A percentile compares a stretch with the other conserved stretches of the same genome.
These are phyloP conservation scores for Fagopyrum esculentum DNA, from an alignment of 148 eudicot species.

Conservation along the genomic window DNA sequence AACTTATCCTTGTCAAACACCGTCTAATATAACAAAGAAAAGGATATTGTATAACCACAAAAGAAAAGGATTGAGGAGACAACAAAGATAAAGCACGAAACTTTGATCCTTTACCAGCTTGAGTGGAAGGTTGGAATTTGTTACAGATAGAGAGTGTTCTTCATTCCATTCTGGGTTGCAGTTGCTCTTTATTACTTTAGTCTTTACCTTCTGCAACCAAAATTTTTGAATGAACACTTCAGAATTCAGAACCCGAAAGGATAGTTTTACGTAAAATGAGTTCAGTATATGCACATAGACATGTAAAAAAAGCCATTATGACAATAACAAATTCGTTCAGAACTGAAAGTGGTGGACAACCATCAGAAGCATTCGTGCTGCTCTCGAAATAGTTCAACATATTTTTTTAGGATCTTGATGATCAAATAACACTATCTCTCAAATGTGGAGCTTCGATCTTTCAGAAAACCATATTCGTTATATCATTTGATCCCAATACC, in stretches of 20 bases:
- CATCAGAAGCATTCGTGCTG: background rate
- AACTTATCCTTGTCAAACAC: slow-evolving; percentile 50
- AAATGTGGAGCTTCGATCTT: background rate
- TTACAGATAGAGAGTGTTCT: slow-evolving; percentile 51
- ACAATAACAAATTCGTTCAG: background rate
- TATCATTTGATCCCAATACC: background rate
- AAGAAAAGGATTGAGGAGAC: background rate
- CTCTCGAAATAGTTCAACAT: background rate
- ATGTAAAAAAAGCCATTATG: background rate
- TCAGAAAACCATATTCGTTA: background rate
- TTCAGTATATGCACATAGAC: background rate
- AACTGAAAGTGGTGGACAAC: background rate
- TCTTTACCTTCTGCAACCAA: slow-evolving; percentile 57
- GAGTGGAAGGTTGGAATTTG: slow-evolving; percentile 39
- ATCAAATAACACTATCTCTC: background rate
- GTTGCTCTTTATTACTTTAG: slow-evolving; percentile 47
- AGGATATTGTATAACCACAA: background rate
- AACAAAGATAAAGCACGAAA: background rate
- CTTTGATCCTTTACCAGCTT: slow-evolving; percentile 34
- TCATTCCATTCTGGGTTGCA: slow-evolving; percentile 82
- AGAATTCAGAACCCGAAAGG: background rate
- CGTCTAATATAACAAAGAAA: slow-evolving; percentile 10
- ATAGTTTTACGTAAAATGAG: no score
- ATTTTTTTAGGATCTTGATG: background rate
- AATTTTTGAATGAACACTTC: background rate